Evolutionary conservation across 2,329 filamentous ascomycete genomes (phyloP), one percentile per base, ranked within the genome.

Genomic region (Aureobasidium pullulans): DNA sequence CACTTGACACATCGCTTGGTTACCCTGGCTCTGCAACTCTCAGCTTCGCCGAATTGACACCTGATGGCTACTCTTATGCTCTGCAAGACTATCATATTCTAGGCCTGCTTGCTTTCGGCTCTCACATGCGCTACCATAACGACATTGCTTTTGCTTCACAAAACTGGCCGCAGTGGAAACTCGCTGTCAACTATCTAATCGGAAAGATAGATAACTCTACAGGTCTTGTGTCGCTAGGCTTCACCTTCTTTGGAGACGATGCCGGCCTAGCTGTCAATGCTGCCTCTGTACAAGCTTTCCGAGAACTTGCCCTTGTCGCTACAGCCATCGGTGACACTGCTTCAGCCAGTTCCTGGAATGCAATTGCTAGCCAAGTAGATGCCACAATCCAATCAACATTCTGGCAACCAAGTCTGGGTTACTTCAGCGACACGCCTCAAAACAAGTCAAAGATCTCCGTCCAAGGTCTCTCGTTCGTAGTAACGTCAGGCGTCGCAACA

Each of bases 401-500:
- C 9, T 75, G 72, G 72, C 71, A 72, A 39, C 54, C 60, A 0
- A 16, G 60, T 10, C 49, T 70, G 0, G 72, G 71, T 2, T 62
- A 64, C 4, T 76, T 73, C 61, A 69, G 68, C 1, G 63, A 71
- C 1, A 68, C 67, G 1, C 63, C 63, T 0, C 65, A 64, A 0
- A 64, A 60, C 2, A 28, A 4, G n/a, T 36, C 40, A 7, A 69
- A 76, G 60, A 73, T 68, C 49, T 73, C 72, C 0, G 61, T 71
- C 15, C 69, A 67, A 3, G 69, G 65, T 9, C 68, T 70, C 23
- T 69, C 66, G 0, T 76, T 72, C 62, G 62, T 68, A 9, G 69
- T 76, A 9, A 63, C 69, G 1, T 66, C 71, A 4, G 72, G 70
- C 7, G 65, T 68, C 8, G 71, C 73, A 6, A 72, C 73, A 32